These are phyloP conservation scores for Saccharomycopsis babjevae DNA, from an alignment of 805 yeast species.

Conservation along the genomic window DNA sequence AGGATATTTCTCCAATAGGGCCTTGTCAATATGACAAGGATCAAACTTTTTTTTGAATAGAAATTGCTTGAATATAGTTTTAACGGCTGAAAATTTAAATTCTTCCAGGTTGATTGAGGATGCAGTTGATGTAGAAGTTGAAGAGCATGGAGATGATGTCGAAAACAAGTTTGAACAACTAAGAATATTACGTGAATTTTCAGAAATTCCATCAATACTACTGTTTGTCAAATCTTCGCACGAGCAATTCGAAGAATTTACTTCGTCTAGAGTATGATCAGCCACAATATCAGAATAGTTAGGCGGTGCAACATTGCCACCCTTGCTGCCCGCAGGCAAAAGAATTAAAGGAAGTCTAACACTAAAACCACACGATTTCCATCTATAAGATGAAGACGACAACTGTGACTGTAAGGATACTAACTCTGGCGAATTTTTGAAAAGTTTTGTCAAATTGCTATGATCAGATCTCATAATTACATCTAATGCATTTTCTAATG, in stretches of 20 bases:
- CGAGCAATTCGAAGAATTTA: neutral
- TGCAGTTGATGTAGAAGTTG: neutral
- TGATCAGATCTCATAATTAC: neutral
- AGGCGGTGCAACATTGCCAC: conserved; percentile 9
- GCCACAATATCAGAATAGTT: neutral
- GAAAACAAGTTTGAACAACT: neutral
- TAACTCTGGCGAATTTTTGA: neutral
- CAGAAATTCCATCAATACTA: neutral
- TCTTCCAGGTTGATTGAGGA: neutral
- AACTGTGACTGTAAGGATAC: neutral
- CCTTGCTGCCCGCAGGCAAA: neutral
- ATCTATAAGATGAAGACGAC: neutral
- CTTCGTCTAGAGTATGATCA: neutral
- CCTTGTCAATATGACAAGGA: neutral
- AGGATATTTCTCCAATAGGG: neutral
- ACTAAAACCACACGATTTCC: neutral
- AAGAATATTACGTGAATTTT: neutral
- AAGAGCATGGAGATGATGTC: neutral
- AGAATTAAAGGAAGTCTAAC: neutral
- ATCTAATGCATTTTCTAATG: neutral
- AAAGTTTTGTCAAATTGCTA: neutral
- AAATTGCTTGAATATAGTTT: neutral
- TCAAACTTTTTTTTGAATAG: neutral
- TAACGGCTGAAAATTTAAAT: neutral
- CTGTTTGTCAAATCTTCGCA: neutral